Evolutionary conservation across 768 basidiomycete genomes (phyloP).

Genomic region (Trametes gibbosa): DNA sequence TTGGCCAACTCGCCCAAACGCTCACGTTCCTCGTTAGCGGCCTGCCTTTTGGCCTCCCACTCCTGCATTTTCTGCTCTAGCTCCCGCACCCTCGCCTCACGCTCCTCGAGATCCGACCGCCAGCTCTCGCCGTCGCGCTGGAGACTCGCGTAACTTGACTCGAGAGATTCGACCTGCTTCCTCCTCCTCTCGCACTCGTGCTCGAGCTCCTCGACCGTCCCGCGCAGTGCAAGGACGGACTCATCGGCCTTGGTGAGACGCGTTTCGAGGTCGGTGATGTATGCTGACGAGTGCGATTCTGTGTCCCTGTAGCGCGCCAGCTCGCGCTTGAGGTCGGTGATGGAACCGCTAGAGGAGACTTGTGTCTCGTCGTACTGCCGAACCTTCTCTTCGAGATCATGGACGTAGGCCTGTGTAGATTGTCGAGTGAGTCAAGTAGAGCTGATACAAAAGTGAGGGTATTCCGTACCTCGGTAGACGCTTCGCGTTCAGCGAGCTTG

Average conservation of each 20-base stretch:
- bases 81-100: slow-evolving; percentile 72
- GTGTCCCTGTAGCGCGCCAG: slow-evolving; percentile 72
- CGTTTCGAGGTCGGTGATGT: slow-evolving; percentile 84
- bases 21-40: slow-evolving; percentile 61
- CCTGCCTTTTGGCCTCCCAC: slow-evolving; percentile 71
- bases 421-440: slow-evolving; percentile 12
- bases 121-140: slow-evolving; percentile 77
- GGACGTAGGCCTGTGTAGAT: slow-evolving; percentile 77
- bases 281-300: slow-evolving; percentile 68
- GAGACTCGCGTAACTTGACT: slow-evolving; percentile 66
- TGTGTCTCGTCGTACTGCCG: slow-evolving; percentile 81
- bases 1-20: slow-evolving; percentile 67
- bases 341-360: slow-evolving; percentile 69
- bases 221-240: slow-evolving; percentile 65
- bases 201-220: slow-evolving; percentile 75
- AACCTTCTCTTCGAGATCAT: slow-evolving; percentile 90
- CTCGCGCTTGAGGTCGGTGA: slow-evolving; percentile 83
- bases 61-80: slow-evolving; percentile 78
- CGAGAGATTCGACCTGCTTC: slow-evolving; percentile 67
- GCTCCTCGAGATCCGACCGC: slow-evolving; percentile 79
- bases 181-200: slow-evolving; percentile 70
- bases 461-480: slow-evolving; percentile 78
- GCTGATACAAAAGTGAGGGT: background rate
- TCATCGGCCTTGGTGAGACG: slow-evolving; percentile 79
- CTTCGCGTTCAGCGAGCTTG: slow-evolving; percentile 85